Evolutionary conservation across 176 grass and related monocot species (phyloP).

Genomic region (Carex myosuroides): DNA sequence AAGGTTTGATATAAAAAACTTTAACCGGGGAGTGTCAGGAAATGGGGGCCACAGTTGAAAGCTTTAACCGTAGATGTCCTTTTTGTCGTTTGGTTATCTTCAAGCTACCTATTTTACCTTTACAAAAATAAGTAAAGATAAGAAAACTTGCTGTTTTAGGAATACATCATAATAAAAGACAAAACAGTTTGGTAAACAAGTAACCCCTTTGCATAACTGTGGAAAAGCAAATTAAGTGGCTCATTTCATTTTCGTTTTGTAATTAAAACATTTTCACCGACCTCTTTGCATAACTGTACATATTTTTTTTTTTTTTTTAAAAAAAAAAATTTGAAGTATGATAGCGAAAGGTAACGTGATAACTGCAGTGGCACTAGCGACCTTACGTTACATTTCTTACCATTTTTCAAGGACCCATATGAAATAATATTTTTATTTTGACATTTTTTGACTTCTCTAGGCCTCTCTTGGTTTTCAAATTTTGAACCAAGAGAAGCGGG

Average conservation of each 20-base stretch:
- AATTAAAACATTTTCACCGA: too few relatives aligned
- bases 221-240: background rate
- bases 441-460: background rate
- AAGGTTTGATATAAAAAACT: background rate
- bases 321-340: background rate
- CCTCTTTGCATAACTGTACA: too few relatives aligned
- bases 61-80: constrained; percentile 22
- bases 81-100: constrained; percentile 7
- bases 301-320: too few relatives aligned
- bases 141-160: background rate
- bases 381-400: background rate
- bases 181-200: background rate
- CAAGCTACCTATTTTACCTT: constrained; percentile 13
- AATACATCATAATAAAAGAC: background rate
- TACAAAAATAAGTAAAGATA: background rate
- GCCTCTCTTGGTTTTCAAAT: constrained; percentile 10
- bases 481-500: constrained; percentile 4
- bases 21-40: background rate
- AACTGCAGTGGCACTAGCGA: background rate
- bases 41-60: background rate
- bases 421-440: background rate
- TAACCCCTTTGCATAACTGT: background rate
- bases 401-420: background rate
- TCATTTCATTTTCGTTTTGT: too few relatives aligned
- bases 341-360: constrained; percentile 22